These are phyloP conservation scores for Rhododendron simsii DNA, from an alignment of 148 eudicot species.

Conservation along the genomic window DNA sequence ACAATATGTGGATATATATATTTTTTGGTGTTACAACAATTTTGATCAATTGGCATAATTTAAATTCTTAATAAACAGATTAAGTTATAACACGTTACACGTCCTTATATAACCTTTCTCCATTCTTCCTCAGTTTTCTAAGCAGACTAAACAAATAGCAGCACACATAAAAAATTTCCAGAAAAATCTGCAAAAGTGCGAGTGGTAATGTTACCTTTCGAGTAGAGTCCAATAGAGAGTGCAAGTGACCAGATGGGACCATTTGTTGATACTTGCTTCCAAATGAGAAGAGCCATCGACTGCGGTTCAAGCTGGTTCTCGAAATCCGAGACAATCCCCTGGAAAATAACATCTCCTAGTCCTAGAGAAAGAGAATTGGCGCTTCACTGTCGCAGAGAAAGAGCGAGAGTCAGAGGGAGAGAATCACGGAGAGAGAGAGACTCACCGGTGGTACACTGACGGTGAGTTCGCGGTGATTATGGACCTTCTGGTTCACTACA, in stretches of 20 bases:
- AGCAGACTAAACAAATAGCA: neutral
- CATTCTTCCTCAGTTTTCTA: neutral
- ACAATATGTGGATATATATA: neutral
- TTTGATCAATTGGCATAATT: neutral
- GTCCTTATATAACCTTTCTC: neutral
- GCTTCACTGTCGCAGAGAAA: neutral
- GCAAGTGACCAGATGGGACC: neutral
- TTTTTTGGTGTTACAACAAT: neutral
- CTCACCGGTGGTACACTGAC: too few relatives aligned
- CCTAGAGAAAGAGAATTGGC: neutral
- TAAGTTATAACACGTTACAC: neutral
- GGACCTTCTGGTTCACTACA: too few relatives aligned
- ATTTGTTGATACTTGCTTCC: neutral
- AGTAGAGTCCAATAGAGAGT: neutral
- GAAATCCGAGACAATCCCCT: slow-evolving; percentile 5
- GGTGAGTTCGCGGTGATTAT: too few relatives aligned
- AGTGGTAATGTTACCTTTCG: neutral
- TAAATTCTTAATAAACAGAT: neutral
- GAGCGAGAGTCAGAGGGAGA: too few relatives aligned
- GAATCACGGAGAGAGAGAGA: too few relatives aligned
- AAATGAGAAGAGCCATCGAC: neutral
- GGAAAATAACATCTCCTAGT: slow-evolving; percentile 4
- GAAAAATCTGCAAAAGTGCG: neutral
- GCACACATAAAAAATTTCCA: neutral
- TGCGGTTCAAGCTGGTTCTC: slow-evolving; percentile 5